A percentile compares a stretch with the other conserved stretches of the same genome.
Evolutionary conservation across 495 filamentous ascomycete genomes (phyloP).

Genomic region (Tuber magnatum): DNA sequence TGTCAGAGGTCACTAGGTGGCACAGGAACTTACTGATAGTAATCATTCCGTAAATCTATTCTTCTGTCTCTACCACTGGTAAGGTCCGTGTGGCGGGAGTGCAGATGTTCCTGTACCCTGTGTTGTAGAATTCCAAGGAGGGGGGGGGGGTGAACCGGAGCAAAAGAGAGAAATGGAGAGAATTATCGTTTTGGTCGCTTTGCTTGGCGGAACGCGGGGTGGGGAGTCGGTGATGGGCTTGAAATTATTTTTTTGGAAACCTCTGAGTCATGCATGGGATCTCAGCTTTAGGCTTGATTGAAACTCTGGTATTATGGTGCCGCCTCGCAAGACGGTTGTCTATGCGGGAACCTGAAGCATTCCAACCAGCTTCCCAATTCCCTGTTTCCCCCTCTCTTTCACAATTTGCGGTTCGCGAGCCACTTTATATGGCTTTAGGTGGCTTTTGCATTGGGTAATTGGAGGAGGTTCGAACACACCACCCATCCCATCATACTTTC

Average conservation of each 20-base stretch:
- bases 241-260: background rate
- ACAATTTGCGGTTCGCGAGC: background rate
- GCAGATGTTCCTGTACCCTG: background rate
- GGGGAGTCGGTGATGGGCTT: background rate
- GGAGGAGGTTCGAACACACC: background rate
- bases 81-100: no score
- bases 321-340: background rate
- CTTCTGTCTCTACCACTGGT: background rate
- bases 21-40: conserved; percentile 34
- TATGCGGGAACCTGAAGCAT: background rate
- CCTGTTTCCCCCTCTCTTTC: background rate
- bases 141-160: background rate
- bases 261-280: background rate
- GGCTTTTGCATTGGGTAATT: background rate
- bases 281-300: background rate
- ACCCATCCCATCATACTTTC: background rate
- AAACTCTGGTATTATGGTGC: background rate
- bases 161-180: background rate
- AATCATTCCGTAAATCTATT: conserved; percentile 25
- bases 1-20: background rate
- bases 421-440: background rate
- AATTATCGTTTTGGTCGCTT: background rate
- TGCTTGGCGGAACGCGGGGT: background rate
- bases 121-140: background rate
- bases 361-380: background rate